Conservation (phyloP, 2,329 filamentous ascomycete species). For the Colletotrichum simmondsii region DNA sequence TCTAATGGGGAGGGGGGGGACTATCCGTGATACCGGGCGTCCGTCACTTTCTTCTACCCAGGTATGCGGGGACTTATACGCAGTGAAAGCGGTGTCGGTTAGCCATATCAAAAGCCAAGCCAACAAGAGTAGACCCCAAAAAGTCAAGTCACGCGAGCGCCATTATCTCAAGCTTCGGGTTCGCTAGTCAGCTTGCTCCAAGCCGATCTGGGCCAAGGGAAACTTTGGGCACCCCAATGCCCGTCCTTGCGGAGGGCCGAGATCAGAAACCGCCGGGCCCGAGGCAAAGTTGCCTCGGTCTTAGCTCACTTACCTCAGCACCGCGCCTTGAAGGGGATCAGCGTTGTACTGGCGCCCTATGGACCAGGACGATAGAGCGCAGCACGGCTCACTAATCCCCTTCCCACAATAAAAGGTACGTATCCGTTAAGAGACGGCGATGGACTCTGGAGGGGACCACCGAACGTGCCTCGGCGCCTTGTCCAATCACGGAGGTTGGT, state of each 20-base stretch:
- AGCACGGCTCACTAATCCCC: slow-evolving; percentile 16
- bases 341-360: not conserved
- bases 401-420: not conserved
- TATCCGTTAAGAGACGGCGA: not conserved
- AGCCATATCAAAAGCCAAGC: not conserved
- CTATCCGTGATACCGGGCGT: not conserved
- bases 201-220: not conserved
- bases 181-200: not conserved
- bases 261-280: slow-evolving; percentile 20
- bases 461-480: slow-evolving; percentile 22
- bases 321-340: not conserved
- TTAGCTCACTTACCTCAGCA: not conserved
- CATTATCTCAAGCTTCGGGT: not conserved
- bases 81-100: not conserved
- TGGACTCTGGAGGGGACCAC: not conserved
- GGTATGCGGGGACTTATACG: not conserved
- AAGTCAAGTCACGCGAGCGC: not conserved
- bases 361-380: not conserved
- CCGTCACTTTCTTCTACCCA: not conserved
- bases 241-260: slow-evolving; percentile 17
- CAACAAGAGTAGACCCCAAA: not conserved
- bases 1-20: not conserved
- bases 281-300: slow-evolving; percentile 22
- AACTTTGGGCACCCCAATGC: not conserved
- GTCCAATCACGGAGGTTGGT: slow-evolving; percentile 15